Percentiles rank a stretch among this genome's conserved stretches.
Evolutionary conservation across 2,329 filamentous ascomycete species (phyloP).

Genomic region (Didymella sp.): DNA sequence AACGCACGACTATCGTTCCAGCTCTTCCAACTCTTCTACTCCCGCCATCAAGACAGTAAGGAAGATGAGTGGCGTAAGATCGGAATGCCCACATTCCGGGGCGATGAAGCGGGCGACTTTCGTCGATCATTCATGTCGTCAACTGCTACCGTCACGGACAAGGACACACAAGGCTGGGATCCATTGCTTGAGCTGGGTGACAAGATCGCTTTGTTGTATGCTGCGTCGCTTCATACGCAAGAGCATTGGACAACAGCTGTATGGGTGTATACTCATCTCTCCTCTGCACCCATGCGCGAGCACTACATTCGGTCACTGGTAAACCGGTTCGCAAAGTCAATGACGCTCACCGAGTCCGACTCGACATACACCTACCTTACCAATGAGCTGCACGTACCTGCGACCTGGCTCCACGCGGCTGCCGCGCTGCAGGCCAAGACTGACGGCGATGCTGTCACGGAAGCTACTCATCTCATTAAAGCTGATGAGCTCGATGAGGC

Average conservation of each 20-base stretch:
- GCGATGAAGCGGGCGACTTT: slow-evolving; percentile 23
- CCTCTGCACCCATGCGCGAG: slow-evolving; percentile 66
- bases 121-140: slow-evolving; percentile 42
- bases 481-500: slow-evolving; percentile 80
- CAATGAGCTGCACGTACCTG: slow-evolving; percentile 72
- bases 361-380: slow-evolving; percentile 66
- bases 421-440: slow-evolving; percentile 83
- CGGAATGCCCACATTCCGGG: slow-evolving; percentile 41
- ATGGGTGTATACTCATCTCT: slow-evolving; percentile 82
- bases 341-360: slow-evolving; percentile 65
- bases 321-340: slow-evolving; percentile 66
- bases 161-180: slow-evolving; percentile 61
- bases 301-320: slow-evolving; percentile 74
- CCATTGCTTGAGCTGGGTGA: slow-evolving; percentile 64
- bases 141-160: slow-evolving; percentile 32
- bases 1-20: slow-evolving; percentile 85
- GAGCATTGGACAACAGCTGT: slow-evolving; percentile 59
- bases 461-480: slow-evolving; percentile 74
- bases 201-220: slow-evolving; percentile 62
- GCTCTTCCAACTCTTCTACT: slow-evolving; percentile 67
- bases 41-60: slow-evolving; percentile 34
- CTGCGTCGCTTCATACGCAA: slow-evolving; percentile 44
- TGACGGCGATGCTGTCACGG: slow-evolving; percentile 66
- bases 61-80: slow-evolving; percentile 39
- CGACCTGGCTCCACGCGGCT: slow-evolving; percentile 83